Percentiles rank a stretch among this genome's conserved stretches.
Evolutionary conservation across 2,329 filamentous ascomycete genomes (phyloP).

Genomic region (Clarireedia sp.): DNA sequence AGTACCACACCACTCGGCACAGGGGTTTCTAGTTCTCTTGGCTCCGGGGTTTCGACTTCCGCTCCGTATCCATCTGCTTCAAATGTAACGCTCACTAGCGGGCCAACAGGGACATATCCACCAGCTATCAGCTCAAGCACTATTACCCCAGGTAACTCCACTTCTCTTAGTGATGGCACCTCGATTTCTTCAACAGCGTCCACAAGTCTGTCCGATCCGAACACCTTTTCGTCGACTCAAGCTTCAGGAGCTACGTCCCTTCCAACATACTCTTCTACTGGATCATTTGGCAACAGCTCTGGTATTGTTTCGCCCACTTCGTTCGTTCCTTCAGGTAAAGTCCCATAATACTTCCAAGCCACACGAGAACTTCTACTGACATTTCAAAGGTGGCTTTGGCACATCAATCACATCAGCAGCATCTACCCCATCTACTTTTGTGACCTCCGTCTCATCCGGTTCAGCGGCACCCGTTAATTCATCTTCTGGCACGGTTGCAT

Average conservation of each 20-base stretch:
- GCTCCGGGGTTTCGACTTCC: conserved; percentile 4
- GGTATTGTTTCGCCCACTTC: not conserved
- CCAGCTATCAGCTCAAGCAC: not conserved
- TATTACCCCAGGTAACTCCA: not conserved
- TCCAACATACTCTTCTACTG: not conserved
- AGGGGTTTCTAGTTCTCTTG: conserved; percentile 8
- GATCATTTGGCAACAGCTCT: not conserved
- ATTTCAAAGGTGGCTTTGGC: conserved; percentile 2
- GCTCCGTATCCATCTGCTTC: conserved; percentile 10
- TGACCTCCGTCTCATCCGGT: conserved; percentile 10
- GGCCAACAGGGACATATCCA: conserved; percentile 9
- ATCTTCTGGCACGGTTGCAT: not conserved
- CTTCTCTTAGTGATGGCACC: not conserved
- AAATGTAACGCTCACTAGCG: conserved; percentile 8
- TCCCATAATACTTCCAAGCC: not conserved
- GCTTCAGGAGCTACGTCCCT: not conserved
- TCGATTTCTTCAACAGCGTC: not conserved
- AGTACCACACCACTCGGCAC: conserved; percentile 1
- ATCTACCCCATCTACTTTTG: conserved; percentile 12
- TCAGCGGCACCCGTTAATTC: conserved; percentile 1
- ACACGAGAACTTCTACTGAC: not conserved
- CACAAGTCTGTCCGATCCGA: not conserved
- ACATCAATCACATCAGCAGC: conserved; percentile 6
- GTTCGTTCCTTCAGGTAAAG: not conserved
- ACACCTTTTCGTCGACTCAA: conserved; percentile 3